These are phyloP conservation scores for Penicillium italicum DNA, from an alignment of 2,329 filamentous ascomycete genomes.

Conservation along the genomic window DNA sequence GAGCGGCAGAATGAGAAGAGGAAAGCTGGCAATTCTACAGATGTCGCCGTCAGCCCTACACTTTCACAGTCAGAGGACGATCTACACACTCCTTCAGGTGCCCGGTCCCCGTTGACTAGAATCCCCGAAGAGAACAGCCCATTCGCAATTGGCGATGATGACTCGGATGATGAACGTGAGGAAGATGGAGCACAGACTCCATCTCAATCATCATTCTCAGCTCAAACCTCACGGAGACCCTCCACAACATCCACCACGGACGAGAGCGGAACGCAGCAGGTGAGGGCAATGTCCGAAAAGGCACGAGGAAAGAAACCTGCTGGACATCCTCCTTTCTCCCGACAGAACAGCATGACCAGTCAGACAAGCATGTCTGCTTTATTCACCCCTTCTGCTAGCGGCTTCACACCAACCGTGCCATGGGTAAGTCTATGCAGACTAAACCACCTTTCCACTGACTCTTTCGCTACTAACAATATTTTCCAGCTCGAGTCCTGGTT, in stretches of 20 bases:
- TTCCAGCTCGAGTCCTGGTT: conserved; percentile 82
- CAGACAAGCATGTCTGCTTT: conserved; percentile 63
- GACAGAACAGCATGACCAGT: conserved; percentile 85
- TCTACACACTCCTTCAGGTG: conserved; percentile 45
- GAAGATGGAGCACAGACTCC: conserved; percentile 60
- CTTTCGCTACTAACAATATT: conserved; percentile 14
- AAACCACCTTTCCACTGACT: no score
- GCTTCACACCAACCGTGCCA: conserved; percentile 72
- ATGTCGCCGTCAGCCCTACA: conserved; percentile 34
- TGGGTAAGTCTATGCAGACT: conserved; percentile 54
- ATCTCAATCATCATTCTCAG: conserved; percentile 55
- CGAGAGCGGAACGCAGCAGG: conserved; percentile 75
- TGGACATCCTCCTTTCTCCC: conserved; percentile 74
- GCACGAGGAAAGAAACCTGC: conserved; percentile 93
- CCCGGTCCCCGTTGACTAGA: conserved; percentile 58
- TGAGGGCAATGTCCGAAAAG: conserved; percentile 95
- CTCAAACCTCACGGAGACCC: conserved; percentile 57
- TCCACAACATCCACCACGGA: conserved; percentile 67
- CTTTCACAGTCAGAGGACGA: conserved; percentile 43
- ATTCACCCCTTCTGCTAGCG: conserved; percentile 50
- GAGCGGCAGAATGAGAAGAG: conserved; percentile 69
- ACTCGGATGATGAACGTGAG: conserved; percentile 61
- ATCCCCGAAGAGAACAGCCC: conserved; percentile 75
- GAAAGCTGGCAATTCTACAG: conserved; percentile 56
- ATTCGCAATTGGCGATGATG: conserved; percentile 77